Conservation (phyloP, 805 yeast species). For the Lipomyces sp. region DNA sequence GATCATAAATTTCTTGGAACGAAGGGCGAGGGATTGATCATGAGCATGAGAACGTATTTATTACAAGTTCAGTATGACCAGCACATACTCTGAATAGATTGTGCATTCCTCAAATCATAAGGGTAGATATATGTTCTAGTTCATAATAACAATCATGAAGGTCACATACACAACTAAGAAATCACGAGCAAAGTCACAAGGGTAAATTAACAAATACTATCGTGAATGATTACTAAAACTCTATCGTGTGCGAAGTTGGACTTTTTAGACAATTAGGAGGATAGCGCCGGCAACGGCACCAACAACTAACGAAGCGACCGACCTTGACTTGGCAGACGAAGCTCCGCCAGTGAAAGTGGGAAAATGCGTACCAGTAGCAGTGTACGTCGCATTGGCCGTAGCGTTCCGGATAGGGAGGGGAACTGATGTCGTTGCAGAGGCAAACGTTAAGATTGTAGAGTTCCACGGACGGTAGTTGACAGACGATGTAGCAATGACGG, state of each 20-base stretch:
- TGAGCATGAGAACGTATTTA: background rate
- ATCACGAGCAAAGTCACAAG: background rate
- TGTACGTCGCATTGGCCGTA: conserved; percentile 2
- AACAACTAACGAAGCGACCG: background rate
- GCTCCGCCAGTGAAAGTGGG: conserved; percentile 14
- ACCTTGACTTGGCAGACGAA: background rate
- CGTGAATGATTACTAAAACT: background rate
- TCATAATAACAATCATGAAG: too few relatives aligned
- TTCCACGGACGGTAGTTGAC: background rate
- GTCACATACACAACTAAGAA: too few relatives aligned
- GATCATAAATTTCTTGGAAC: background rate
- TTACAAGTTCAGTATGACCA: background rate
- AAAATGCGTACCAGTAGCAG: conserved; percentile 5
- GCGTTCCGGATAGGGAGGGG: background rate
- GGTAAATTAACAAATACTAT: background rate
- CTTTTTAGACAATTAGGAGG: conserved; percentile 7
- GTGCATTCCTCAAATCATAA: too few relatives aligned
- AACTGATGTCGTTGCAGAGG: background rate
- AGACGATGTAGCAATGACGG: conserved; percentile 17
- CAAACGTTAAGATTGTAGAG: background rate
- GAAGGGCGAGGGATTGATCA: background rate
- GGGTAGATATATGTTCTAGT: too few relatives aligned
- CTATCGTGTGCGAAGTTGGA: background rate
- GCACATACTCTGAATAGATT: too few relatives aligned
- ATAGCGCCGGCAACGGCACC: background rate